These are phyloP conservation scores for Ceratobasidium sp. DNA, from an alignment of 1,284 basidiomycete genomes.

Conservation along the genomic window DNA sequence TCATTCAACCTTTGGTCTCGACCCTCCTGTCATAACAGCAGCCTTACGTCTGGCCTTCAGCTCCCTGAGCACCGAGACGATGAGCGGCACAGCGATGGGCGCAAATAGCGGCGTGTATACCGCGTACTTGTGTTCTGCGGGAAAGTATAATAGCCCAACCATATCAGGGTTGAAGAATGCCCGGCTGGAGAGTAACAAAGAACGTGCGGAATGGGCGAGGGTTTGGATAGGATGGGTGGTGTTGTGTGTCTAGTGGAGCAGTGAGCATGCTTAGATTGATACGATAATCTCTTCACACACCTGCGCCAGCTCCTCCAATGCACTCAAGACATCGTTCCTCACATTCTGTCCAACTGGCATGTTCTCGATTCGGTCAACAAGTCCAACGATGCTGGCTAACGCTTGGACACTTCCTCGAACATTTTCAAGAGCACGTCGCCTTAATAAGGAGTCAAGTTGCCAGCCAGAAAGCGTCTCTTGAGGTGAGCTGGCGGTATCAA, in stretches of 20 bases:
- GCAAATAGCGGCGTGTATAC: slow-evolving; percentile 94
- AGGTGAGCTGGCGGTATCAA: slow-evolving; percentile 44
- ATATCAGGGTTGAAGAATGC: slow-evolving; percentile 98
- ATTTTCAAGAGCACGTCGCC: slow-evolving; percentile 78
- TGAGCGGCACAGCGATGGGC: slow-evolving; percentile 82
- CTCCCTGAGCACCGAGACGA: slow-evolving; percentile 79
- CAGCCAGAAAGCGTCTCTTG: slow-evolving; percentile 64
- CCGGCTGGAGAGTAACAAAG: slow-evolving; percentile 77
- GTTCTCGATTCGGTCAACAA: slow-evolving; percentile 85
- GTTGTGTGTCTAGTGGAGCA: slow-evolving; percentile 19
- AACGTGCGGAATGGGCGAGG: slow-evolving; percentile 71
- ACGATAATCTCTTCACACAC: slow-evolving; percentile 58
- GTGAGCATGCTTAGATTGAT: background rate
- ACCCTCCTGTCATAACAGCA: background rate
- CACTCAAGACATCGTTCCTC: slow-evolving; percentile 72
- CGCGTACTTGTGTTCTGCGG: slow-evolving; percentile 93
- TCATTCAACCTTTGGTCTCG: slow-evolving; percentile 28
- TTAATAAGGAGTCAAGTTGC: slow-evolving; percentile 82
- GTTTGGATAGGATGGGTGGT: slow-evolving; percentile 48
- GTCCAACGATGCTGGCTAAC: slow-evolving; percentile 79
- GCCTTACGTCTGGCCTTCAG: slow-evolving; percentile 50
- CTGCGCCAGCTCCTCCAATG: slow-evolving; percentile 75
- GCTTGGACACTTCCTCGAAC: slow-evolving; percentile 74
- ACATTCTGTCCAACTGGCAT: slow-evolving; percentile 89
- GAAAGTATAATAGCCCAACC: slow-evolving; percentile 96